Evolutionary conservation across 2,329 filamentous ascomycete species (phyloP).

Genomic region (Thyridium curvatum): DNA sequence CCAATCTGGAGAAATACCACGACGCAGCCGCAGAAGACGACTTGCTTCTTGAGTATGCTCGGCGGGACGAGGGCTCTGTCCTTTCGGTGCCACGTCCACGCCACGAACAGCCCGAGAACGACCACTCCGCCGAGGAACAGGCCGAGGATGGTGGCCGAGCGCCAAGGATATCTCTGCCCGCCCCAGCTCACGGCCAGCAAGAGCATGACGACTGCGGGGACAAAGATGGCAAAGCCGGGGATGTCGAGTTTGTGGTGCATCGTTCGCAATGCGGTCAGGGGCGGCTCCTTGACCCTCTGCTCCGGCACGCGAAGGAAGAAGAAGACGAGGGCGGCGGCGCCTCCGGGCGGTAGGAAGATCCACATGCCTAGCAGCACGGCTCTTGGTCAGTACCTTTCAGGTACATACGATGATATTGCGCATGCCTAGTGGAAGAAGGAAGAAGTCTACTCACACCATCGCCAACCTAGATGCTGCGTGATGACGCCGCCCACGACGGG

Average conservation of each 20-base stretch:
- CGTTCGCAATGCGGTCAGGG: constrained; percentile 15
- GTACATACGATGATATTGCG: too few species aligned
- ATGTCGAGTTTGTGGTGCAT: constrained; percentile 31
- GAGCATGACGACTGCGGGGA: constrained; percentile 21
- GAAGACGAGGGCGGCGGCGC: constrained; percentile 23
- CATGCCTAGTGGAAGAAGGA: constrained; percentile 12
- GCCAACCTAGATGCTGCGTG: constrained; percentile 32
- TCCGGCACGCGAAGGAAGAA: constrained; percentile 28
- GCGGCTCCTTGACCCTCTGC: constrained; percentile 20
- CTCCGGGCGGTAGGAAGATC: constrained; percentile 39
- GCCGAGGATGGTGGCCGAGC: constrained; percentile 19
- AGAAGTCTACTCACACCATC: constrained; percentile 42
- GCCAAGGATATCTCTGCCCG: constrained; percentile 20
- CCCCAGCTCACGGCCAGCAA: constrained; percentile 26
- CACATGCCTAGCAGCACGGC: constrained; percentile 24
- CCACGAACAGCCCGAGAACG: constrained; percentile 15
- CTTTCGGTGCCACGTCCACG: too few species aligned
- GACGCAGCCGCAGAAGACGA: too few species aligned
- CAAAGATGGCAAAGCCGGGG: constrained; percentile 28
- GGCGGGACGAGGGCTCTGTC: too few species aligned
- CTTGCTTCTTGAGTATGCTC: too few species aligned
- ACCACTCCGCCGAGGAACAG: constrained; percentile 16
- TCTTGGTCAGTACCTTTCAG: too few species aligned
- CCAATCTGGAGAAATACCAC: too few species aligned
- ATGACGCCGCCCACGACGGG: constrained; percentile 39